Conservation (phyloP, 2,329 filamentous ascomycete genomes). For the Hymenoscyphus albidus region DNA sequence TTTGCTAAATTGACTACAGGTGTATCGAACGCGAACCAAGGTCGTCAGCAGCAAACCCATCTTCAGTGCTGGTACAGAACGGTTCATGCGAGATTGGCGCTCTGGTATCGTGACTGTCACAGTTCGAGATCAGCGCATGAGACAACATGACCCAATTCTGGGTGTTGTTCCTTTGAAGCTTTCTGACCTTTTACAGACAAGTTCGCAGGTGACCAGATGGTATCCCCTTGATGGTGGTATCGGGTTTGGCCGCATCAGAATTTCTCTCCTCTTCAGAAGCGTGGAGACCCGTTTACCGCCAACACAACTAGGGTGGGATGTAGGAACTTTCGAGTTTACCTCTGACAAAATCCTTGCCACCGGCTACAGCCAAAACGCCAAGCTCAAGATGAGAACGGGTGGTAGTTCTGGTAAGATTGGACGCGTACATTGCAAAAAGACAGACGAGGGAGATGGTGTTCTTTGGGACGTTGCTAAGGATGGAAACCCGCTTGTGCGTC, state of each 20-base stretch:
- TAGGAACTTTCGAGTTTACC: conserved; percentile 87
- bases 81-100: conserved; percentile 90
- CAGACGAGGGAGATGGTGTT: conserved; percentile 55
- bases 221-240: conserved; percentile 96
- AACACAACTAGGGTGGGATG: conserved; percentile 84
- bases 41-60: conserved; percentile 92
- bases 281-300: conserved; percentile 84
- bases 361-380: conserved; percentile 58
- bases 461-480: conserved; percentile 55
- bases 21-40: conserved; percentile 93
- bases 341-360: conserved; percentile 65
- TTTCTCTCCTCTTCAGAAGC: conserved; percentile 86
- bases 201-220: conserved; percentile 79
- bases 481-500: conserved; percentile 53
- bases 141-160: conserved; percentile 91
- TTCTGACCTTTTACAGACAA: conserved; percentile 81
- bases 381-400: conserved; percentile 79
- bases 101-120: conserved; percentile 81
- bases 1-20: conserved; percentile 35
- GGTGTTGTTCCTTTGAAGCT: conserved; percentile 87
- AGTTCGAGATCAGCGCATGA: conserved; percentile 81
- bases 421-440: conserved; percentile 56
- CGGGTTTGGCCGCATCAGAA: conserved; percentile 82
- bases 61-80: conserved; percentile 93
- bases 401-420: conserved; percentile 72